Evolutionary conservation across 768 basidiomycete species (phyloP), one percentile per base, ranked within the genome.

Genomic region (Russula vinacea): DNA sequence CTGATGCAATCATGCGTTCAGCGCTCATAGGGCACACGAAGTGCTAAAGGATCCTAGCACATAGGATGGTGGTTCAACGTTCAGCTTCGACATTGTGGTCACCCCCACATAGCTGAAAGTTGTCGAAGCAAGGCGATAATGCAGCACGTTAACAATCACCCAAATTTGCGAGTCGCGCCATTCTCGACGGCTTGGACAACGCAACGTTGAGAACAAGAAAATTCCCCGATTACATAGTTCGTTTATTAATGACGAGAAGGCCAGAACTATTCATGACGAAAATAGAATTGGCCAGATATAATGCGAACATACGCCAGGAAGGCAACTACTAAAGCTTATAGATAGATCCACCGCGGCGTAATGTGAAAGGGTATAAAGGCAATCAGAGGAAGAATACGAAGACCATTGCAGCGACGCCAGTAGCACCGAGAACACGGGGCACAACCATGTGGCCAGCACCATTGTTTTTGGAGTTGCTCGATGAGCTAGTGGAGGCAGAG

Each of bases 361-460:
- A 6, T 1, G n/a, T 33, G 56, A 2, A 52, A 29, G 54, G 44
- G 40, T 56, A 57, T 60, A 52, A 52, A 42, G 19, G 22, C 19
- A 35, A 44, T 61, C 56, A 56, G 40, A 62, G 39, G 54, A 68
- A 60, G 62, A 63, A 50, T 14, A 51, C 56, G 5, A 66, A 63
- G 53, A 63, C 49, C 55, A 70, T 32, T 35, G 65, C 65, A 22
- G 62, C 64, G 44, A 58, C 66, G 24, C 58, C 68, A 24, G 69
- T 67, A 39, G 66, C 67, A 50, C 70, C 64, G 11, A 70, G 63
- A 40, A 69, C 40, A 50, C 65, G 58, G 10, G 70, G 47, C 24
- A 64, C 62, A 39, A 55, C 61, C 29, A 63, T 61, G 50, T 62
- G 64, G 8, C 58, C 59, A 19, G 65, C 72, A 44, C 67, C 70